Conservation (phyloP, 352 stramenopile species). For the Saprolegnia diclina region DNA sequence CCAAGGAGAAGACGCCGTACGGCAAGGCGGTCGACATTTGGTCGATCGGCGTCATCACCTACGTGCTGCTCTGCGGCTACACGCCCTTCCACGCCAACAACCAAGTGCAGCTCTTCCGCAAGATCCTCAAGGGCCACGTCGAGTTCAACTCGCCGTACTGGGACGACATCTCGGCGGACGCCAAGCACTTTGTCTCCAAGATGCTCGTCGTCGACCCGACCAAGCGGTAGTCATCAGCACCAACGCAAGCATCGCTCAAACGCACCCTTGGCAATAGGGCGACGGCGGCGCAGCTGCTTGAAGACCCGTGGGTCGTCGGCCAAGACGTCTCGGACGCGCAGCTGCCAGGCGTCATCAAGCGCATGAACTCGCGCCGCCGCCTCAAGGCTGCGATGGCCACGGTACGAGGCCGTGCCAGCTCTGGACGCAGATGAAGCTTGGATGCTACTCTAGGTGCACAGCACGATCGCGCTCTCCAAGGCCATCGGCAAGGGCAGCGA, state of each 20-base stretch:
- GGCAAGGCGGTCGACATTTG: constrained; percentile 81
- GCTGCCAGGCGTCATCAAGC: constrained; percentile 12
- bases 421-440: not conserved
- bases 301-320: constrained; percentile 71
- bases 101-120: constrained; percentile 88
- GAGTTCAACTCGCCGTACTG: constrained; percentile 85
- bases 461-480: not conserved
- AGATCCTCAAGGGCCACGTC: constrained; percentile 79
- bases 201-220: constrained; percentile 80
- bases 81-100: constrained; percentile 91
- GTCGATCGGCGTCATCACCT: constrained; percentile 82
- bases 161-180: constrained; percentile 85
- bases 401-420: not conserved
- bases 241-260: not conserved
- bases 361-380: constrained; percentile 10
- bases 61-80: constrained; percentile 84
- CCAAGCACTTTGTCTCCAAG: constrained; percentile 83
- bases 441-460: not conserved
- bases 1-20: constrained; percentile 40
- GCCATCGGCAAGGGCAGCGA: not conserved
- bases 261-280: constrained; percentile 30
- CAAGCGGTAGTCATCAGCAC: constrained; percentile 37
- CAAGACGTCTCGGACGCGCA: constrained; percentile 33
- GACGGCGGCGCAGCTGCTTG: constrained; percentile 47
- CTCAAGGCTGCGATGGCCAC: constrained; percentile 19